phyloP scores from a whole-genome alignment of 1,284 basidiomycete species.

The Neolentinus lepideus region DNA sequence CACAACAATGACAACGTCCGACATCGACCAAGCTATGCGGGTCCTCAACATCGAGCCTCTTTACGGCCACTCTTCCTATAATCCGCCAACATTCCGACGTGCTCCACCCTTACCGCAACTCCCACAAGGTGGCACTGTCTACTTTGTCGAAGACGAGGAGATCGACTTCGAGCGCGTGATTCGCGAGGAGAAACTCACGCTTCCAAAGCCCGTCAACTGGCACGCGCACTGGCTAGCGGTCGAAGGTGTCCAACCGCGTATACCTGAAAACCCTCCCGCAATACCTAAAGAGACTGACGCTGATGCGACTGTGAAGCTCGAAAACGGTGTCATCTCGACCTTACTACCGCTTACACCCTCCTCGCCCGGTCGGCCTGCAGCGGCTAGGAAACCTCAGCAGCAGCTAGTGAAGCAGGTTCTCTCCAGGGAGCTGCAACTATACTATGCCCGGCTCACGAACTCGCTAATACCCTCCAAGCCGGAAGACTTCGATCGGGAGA shows the following conservation, averaged over 20 bases:
- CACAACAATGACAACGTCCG: conserved; percentile 80
- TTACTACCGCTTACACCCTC: conserved; percentile 23
- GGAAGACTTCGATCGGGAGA: conserved; percentile 38
- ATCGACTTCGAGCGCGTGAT: conserved; percentile 92
- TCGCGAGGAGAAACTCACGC: conserved; percentile 72
- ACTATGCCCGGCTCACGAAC: conserved; percentile 88
- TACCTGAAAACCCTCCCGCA: conserved; percentile 92
- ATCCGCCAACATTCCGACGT: conserved; percentile 68
- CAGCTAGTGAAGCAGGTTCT: conserved; percentile 88
- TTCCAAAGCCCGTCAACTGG: conserved; percentile 76
- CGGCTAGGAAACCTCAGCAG: conserved; percentile 41
- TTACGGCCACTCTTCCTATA: conserved; percentile 71
- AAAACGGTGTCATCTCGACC: conserved; percentile 17
- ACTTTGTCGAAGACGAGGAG: conserved; percentile 95
- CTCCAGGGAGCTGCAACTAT: conserved; percentile 91
- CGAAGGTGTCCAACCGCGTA: conserved; percentile 94
- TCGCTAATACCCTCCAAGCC: conserved; percentile 65
- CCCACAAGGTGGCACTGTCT: conserved; percentile 62
- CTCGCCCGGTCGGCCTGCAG: conserved; percentile 21
- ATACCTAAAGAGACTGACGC: conserved; percentile 50
- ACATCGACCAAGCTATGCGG: conserved; percentile 91
- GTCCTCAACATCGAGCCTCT: conserved; percentile 91
- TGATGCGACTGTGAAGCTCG: conserved; percentile 20
- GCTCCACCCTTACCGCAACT: conserved; percentile 61
- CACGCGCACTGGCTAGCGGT: conserved; percentile 97